Evolutionary conservation across 1,284 basidiomycete species (phyloP), one percentile per base, ranked within the genome.

Genomic region (Cutaneotrichosporon sp.): DNA sequence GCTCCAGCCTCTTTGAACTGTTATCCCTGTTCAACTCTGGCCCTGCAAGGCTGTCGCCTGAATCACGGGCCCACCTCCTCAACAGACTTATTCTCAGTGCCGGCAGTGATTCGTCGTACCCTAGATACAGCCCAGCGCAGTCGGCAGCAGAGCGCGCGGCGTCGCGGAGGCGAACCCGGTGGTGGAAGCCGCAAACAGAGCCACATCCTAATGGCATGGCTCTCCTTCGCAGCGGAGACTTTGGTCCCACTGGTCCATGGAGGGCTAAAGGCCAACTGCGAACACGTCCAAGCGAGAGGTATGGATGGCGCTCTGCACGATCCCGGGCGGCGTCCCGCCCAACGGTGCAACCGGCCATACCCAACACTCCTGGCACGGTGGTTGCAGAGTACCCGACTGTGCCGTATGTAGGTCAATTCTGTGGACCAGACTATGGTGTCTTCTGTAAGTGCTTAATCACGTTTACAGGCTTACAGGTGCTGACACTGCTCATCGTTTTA

Each of bases 321-420:
- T 22, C 26, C 9, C 23, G 37, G n/a, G 23, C 38, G 12, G 17
- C n/a, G 4, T 26, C 8, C 23, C 45, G 20, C 8, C 45, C 34
- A 10, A n/a, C 14, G 5, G 18, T 35, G 2, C 26, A 46, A 10
- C 49, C 33, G 2, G 15, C 88, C 20, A 76, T 96, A 10, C 94
- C 93, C 1, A 97, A 96, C 66, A 83, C 86, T 4, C 80, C 83
- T 59, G 94, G 94, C 4, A 88, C 88, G 1, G 83, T 90, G 12
- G 92, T 97, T 0, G 89, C 90, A 1, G 78, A 80, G 35, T 92
- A 92, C 65, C 79, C 80, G 4, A 78, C 84, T 13, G 89, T 91
- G 54, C 46, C 92, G 33, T 98, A 98, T 69, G 89, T 86, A 12
- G 96, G 90, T 0, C 93, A 97, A 71, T 97, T 86, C 73, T 92